Evolutionary conservation across 176 grass and related monocot species (phyloP).

Genomic region (Guadua angustifolia): DNA sequence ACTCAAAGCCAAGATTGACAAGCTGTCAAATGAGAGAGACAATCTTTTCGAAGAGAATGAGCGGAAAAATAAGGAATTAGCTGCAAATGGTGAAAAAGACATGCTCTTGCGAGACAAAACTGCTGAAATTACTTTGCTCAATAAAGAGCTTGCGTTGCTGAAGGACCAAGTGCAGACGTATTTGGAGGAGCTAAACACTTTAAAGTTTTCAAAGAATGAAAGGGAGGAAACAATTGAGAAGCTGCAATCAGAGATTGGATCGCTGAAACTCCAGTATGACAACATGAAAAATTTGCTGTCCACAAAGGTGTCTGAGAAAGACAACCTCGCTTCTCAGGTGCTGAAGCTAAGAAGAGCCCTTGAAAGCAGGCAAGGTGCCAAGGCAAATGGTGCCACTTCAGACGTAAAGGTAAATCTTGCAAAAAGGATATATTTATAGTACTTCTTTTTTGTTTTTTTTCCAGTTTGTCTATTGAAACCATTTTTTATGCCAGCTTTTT

Average conservation of each 20-base stretch:
- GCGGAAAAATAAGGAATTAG: slow-evolving; percentile 60
- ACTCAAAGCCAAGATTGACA: slow-evolving; percentile 60
- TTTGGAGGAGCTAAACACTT: slow-evolving; percentile 56
- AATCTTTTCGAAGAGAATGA: slow-evolving; percentile 50
- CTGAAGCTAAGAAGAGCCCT: slow-evolving; percentile 61
- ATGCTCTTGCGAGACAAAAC: slow-evolving; percentile 56
- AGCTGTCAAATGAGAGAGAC: slow-evolving; percentile 64
- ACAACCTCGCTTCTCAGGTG: slow-evolving; percentile 60
- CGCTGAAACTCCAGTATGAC: slow-evolving; percentile 55
- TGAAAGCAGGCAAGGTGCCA: slow-evolving; percentile 49
- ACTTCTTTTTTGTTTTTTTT: not conserved
- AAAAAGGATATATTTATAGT: slow-evolving; percentile 1
- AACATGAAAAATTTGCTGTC: slow-evolving; percentile 61
- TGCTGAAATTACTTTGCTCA: slow-evolving; percentile 67
- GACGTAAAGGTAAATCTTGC: slow-evolving; percentile 49
- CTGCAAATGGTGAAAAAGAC: slow-evolving; percentile 53
- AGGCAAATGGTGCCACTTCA: slow-evolving; percentile 39
- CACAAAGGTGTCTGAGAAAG: slow-evolving; percentile 70
- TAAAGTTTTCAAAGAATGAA: slow-evolving; percentile 53
- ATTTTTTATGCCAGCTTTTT: slow-evolving; percentile 9
- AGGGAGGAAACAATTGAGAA: slow-evolving; percentile 59
- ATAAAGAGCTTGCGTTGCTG: slow-evolving; percentile 52
- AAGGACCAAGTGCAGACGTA: slow-evolving; percentile 55
- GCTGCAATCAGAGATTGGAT: slow-evolving; percentile 68
- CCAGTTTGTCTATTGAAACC: slow-evolving; percentile 5